Evolutionary conservation across 345 rosid species (phyloP), one percentile per base, ranked within the genome.

Genomic region (Salix brachista): DNA sequence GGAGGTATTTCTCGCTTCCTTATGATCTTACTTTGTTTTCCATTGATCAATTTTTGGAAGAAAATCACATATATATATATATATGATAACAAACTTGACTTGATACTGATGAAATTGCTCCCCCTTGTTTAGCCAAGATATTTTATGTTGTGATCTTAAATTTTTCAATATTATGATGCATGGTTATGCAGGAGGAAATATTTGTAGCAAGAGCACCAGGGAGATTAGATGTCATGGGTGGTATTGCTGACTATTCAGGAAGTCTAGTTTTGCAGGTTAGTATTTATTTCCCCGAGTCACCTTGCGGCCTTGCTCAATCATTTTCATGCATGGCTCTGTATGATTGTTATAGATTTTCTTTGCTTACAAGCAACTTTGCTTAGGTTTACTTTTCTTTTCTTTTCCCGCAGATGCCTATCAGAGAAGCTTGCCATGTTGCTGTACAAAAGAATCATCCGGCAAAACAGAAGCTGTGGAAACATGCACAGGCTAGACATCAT

Each of bases 361-460:
- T 52, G 56, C 46, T 70, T 76, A 13, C 14, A 44, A 42, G 41
- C 16, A 42, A 30, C 69, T 13, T 48, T 21, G 44, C 30, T n/a
- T 21, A 18, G 34, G 6, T 11, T 8, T 18, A 36, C 37, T 18
- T 36, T 21, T 32, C 32, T 23, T 30, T 25, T 19, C 1, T 52
- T 73, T 73, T 74, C 61, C 58, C 70, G 37, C 84, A 95, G 99
- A 89, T 96, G 99, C 99, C 99, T 72, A 96, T 91, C 87, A 86
- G 88, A 86, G 99, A 96, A 88, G 99, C 99, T 76, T 96, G 99
- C 72, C 99, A 96, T 91, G 99, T 86, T 79, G 98, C 99, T 75
- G 80, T 91, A 71, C 99, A 96, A 83, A 88, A 89, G 89, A 93
- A 84, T 86, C 85, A 84, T 87, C 97, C 99, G 30, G 87, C 87